Evolutionary conservation across 2,329 filamentous ascomycete genomes (phyloP), one percentile per base, ranked within the genome.

Genomic region (Fusarium sarcochroum): DNA sequence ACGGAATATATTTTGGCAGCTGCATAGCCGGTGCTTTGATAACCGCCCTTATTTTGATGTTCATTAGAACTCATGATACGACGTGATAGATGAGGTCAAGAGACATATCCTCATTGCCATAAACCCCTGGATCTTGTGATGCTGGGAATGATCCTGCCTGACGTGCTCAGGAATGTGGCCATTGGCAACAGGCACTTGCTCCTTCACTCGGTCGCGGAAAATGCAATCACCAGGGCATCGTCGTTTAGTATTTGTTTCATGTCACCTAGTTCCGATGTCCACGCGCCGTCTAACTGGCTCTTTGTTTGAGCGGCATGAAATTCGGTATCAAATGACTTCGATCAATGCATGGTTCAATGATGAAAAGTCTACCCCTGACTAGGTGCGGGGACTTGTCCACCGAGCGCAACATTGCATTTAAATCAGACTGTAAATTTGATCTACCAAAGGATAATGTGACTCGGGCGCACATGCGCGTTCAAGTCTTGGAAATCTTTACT

Each of bases 371-470:
- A n/a, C 32, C 42, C 37, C 47, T 58, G 27, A 23, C 4, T 7
- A 27, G 21, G 53, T 53, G 37, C 14, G 30, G 47, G 47, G 23
- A 55, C 44, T 55, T 49, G 44, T 55, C 44, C 44, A 55, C 32
- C 15, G 44, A 55, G 34, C 18, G 52, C 34, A 55, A 55, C 52
- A 44, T 55, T 55, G 44, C 52, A 55, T 55, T 27, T 34, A 2
- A 27, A 27, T 27, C 25, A 10, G 25, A 27, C 25, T 27, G 25
- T 27, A 27, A 27, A 27, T 27, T 7, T 27, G 25, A 27, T 27
- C 25, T 27, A 9, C 25, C 25, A 27, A 27, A 27, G 25, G 7
- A 27, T 27, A 27, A 27, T 27, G 25, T 27, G 25, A 27, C 25
- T 27, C 25, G 25, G 25, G 25, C 10, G 25, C 25, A 27, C 25